Base-by-base conservation (phyloP, 352 stramenopile species). In the Bremia lactucae region DNA sequence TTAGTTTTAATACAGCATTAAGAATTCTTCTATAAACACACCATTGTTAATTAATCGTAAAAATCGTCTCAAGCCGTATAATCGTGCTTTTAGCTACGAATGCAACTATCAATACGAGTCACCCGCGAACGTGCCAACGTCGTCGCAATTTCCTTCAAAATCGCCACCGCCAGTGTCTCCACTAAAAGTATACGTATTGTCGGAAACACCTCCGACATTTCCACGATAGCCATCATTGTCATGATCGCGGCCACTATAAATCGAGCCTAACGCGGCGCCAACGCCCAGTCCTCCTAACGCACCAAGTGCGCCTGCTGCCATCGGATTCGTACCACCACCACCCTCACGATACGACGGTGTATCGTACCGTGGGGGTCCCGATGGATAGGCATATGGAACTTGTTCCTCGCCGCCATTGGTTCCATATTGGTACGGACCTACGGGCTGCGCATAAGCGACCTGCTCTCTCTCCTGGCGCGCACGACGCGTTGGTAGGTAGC, bases 331-430 rank as follows among this genome's bases (percentile, higher is more conserved):
- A 18, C 41, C 37, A 0, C 51, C 40, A 6, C 49, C 28, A 16
- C 36, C 41, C 31, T 58, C 33, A 14, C 46, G 25, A 16, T 69
- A 65, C 15, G 37, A 40, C 46, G 42, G 45, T 3, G 42, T 42
- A 40, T 61, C 59, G 35, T 56, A 57, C 24, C 25, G 46, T 23
- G 49, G 51, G 9, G 67, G 57, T 6, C 67, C 69, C 4, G 74
- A 66, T 10, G 74, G 55, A 48, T 83, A 81, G n/a, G 55, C 60
- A 28, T 74, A 77, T 26, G 47, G 44, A 31, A 63, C 65, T 31
- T 61, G 52, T 24, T 72, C 61, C 43, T 67, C 62, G 14, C 34
- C 42, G 36, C 46, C 4, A 26, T 58, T 57, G 16, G 65, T 66
- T 7, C 71, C 71, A 36, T 83, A 83, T 44, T 70, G 52, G 6